These are phyloP conservation scores for Oryza meyeriana DNA, from an alignment of 176 grass and related monocot species.

Conservation along the genomic window DNA sequence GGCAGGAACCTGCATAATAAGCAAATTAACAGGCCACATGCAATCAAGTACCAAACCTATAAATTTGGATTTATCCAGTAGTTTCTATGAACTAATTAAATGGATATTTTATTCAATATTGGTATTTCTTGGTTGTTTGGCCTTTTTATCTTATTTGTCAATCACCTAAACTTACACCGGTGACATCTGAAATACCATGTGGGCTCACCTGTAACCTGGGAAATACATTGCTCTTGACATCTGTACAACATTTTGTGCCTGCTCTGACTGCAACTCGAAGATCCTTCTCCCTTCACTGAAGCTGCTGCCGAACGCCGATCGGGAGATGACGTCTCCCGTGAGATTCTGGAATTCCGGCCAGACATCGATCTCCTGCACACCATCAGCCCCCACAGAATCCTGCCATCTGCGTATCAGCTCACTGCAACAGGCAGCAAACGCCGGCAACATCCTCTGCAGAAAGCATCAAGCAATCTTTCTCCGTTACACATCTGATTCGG, in stretches of 20 bases:
- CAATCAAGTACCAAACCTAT: background rate
- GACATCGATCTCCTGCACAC: slow-evolving; percentile 51
- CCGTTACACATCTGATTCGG: no score
- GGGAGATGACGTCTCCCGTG: slow-evolving; percentile 45
- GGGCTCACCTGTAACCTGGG: slow-evolving; percentile 35
- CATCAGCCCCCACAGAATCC: background rate
- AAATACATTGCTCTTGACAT: slow-evolving; percentile 14
- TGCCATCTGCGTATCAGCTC: slow-evolving; percentile 52
- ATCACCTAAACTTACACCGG: background rate
- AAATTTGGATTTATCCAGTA: background rate
- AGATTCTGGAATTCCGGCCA: slow-evolving; percentile 59
- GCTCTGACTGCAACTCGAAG: slow-evolving; percentile 54
- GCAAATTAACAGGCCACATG: background rate
- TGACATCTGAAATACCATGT: background rate
- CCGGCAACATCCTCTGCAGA: slow-evolving; percentile 51
- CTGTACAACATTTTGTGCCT: slow-evolving; percentile 20
- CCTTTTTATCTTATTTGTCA: background rate
- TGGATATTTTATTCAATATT: background rate
- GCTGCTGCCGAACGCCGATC: slow-evolving; percentile 62
- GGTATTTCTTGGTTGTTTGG: background rate
- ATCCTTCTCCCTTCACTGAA: slow-evolving; percentile 55
- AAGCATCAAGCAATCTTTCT: background rate
- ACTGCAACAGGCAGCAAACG: slow-evolving; percentile 34
- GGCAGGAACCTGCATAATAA: slow-evolving; percentile 44
- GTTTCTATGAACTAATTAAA: background rate